Percentiles rank a stretch among this genome's conserved stretches.
Evolutionary conservation across 2,329 filamentous ascomycete species (phyloP).

Genomic region (Colletotrichum horii): DNA sequence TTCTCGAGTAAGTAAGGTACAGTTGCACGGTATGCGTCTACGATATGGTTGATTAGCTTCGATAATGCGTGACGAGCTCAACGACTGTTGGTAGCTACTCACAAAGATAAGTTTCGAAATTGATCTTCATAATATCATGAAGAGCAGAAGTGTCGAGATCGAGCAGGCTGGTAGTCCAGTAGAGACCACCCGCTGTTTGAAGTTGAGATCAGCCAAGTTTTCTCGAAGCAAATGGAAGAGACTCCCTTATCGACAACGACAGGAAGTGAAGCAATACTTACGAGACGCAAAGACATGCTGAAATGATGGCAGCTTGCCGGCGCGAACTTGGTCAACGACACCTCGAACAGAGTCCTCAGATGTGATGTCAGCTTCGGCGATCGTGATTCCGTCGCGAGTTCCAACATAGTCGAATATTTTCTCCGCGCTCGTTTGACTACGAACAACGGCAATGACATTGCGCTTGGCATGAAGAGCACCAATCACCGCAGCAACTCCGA

Average conservation of each 20-base stretch:
- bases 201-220: not conserved
- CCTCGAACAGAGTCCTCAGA: constrained; percentile 32
- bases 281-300: constrained; percentile 41
- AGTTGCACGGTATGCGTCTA: constrained; percentile 35
- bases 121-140: constrained; percentile 25
- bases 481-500: constrained; percentile 37
- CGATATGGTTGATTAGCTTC: no score
- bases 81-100: not conserved
- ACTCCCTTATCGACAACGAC: not conserved
- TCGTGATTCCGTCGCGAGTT: constrained; percentile 32
- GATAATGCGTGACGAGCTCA: rapidly evolving
- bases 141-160: constrained; percentile 27
- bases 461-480: constrained; percentile 31
- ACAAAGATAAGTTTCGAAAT: constrained; percentile 37
- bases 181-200: constrained; percentile 29
- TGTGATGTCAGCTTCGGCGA: constrained; percentile 35
- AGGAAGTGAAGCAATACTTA: constrained; percentile 13
- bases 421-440: constrained; percentile 36
- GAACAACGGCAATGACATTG: constrained; percentile 40
- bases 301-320: constrained; percentile 38
- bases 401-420: constrained; percentile 36
- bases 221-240: not conserved
- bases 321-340: constrained; percentile 38
- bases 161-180: constrained; percentile 24
- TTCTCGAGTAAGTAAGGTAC: constrained; percentile 35